phyloP scores from a whole-genome alignment of 805 yeast genomes.

The Ogataea pignaliae region DNA sequence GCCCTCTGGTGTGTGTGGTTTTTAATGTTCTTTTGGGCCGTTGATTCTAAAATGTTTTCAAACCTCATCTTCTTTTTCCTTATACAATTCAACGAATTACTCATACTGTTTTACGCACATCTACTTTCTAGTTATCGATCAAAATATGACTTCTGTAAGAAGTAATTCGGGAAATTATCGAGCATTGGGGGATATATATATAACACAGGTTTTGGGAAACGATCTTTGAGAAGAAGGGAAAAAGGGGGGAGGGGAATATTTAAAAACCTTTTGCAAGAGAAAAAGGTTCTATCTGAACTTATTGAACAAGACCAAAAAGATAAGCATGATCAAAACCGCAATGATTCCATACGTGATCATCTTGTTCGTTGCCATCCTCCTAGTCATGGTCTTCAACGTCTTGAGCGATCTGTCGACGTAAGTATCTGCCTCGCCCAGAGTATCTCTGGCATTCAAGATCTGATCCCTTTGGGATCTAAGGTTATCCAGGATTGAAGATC shows the following conservation, averaged over 20 bases:
- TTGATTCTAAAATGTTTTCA: too few species aligned
- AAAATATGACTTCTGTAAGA: background rate
- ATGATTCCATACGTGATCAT: slow-evolving; percentile 88
- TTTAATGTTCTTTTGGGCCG: too few species aligned
- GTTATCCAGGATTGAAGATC: slow-evolving; percentile 85
- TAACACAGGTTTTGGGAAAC: too few species aligned
- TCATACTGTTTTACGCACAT: background rate
- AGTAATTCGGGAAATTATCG: background rate
- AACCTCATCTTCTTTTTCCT: too few species aligned
- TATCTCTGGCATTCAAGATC: slow-evolving; percentile 76
- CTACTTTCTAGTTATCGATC: background rate
- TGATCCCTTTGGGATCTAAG: slow-evolving; percentile 93
- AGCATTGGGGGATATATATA: background rate
- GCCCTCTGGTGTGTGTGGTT: too few species aligned
- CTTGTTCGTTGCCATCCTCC: slow-evolving; percentile 88
- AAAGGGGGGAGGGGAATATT: background rate
- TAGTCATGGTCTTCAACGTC: slow-evolving; percentile 85
- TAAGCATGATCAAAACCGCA: slow-evolving; percentile 76
- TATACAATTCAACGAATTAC: too few species aligned
- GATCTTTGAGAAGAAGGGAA: too few species aligned
- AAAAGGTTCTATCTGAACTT: slow-evolving; percentile 55
- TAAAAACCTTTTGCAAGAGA: background rate
- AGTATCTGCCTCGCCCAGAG: slow-evolving; percentile 83
- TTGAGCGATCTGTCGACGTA: slow-evolving; percentile 87
- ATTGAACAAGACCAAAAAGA: slow-evolving; percentile 76